phyloP scores from a whole-genome alignment of 495 filamentous ascomycete genomes.

The Podospora conica region DNA sequence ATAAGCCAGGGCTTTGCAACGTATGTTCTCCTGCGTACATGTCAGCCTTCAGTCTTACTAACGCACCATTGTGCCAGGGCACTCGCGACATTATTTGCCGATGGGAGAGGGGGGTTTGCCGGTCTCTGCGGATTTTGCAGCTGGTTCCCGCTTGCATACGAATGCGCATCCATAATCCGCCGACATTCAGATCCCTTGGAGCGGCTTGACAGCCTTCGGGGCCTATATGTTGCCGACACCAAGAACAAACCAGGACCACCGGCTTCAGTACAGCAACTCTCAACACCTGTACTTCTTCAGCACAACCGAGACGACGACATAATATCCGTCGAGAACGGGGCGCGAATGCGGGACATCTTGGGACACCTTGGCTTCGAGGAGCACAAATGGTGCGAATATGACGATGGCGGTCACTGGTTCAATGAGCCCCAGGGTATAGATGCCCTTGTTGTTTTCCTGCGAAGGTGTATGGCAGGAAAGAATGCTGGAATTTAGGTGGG shows the following conservation, averaged over 20 bases:
- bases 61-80: background rate
- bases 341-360: background rate
- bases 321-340: conserved; percentile 4
- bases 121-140: conserved; percentile 9
- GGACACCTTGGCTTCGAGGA: background rate
- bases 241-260: background rate
- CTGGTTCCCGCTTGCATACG: conserved; percentile 6
- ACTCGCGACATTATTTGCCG: conserved; percentile 8
- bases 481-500: too few relatives aligned
- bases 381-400: conserved; percentile 7
- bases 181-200: background rate
- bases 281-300: conserved; percentile 8
- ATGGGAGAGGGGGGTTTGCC: conserved; percentile 6
- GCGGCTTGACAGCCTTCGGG: background rate
- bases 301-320: conserved; percentile 2
- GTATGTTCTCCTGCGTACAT: background rate
- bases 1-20: conserved; percentile 16
- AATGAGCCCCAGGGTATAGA: conserved; percentile 14
- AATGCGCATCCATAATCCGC: background rate
- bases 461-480: background rate
- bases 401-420: conserved; percentile 11
- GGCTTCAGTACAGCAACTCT: background rate
- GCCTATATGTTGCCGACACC: background rate
- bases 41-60: background rate
- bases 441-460: conserved; percentile 6